Percentiles rank a stretch among this genome's conserved stretches.
These are phyloP conservation scores for Coniosporium apollinis DNA, from an alignment of 495 filamentous ascomycete genomes.

Conservation along the genomic window DNA sequence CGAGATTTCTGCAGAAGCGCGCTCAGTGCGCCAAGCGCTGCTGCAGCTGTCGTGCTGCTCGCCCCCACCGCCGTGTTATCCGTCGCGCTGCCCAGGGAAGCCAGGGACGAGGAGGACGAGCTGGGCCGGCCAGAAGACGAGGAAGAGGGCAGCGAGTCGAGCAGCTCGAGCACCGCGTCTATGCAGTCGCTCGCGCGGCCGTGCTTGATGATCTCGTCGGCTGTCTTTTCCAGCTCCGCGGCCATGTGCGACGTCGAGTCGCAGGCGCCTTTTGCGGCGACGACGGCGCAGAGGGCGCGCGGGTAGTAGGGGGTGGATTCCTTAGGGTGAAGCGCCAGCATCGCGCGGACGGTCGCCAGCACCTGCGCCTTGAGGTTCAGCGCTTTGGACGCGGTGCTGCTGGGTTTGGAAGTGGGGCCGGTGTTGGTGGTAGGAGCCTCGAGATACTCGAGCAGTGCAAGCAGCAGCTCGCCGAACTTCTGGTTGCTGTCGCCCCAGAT, in stretches of 20 bases:
- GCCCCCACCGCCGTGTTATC: too few relatives aligned
- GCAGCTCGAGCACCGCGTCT: slow-evolving; percentile 31
- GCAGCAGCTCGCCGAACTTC: slow-evolving; percentile 55
- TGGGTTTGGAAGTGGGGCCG: slow-evolving; percentile 23
- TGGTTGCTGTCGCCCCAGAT: slow-evolving; percentile 35
- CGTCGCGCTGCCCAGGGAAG: slow-evolving; percentile 10
- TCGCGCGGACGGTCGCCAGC: slow-evolving; percentile 59
- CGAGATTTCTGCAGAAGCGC: slow-evolving; percentile 8
- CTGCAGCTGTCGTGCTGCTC: slow-evolving; percentile 4
- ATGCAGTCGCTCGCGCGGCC: slow-evolving; percentile 32
- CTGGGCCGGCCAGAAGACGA: not conserved
- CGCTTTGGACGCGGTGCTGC: slow-evolving; percentile 31
- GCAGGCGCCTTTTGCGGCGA: slow-evolving; percentile 43
- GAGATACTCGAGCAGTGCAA: slow-evolving; percentile 60
- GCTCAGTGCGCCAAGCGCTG: slow-evolving; percentile 10
- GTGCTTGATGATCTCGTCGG: slow-evolving; percentile 33
- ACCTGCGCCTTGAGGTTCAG: slow-evolving; percentile 73
- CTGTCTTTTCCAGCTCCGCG: slow-evolving; percentile 39
- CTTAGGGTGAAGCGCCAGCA: slow-evolving; percentile 49
- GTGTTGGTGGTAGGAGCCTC: slow-evolving; percentile 26
- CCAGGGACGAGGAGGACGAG: not conserved
- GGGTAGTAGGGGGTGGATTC: slow-evolving; percentile 49
- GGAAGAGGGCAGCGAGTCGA: slow-evolving; percentile 18
- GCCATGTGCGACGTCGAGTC: slow-evolving; percentile 37
- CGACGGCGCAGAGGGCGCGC: slow-evolving; percentile 46